phyloP scores from a whole-genome alignment of 768 basidiomycete species.

The Lyophyllum decastes region DNA sequence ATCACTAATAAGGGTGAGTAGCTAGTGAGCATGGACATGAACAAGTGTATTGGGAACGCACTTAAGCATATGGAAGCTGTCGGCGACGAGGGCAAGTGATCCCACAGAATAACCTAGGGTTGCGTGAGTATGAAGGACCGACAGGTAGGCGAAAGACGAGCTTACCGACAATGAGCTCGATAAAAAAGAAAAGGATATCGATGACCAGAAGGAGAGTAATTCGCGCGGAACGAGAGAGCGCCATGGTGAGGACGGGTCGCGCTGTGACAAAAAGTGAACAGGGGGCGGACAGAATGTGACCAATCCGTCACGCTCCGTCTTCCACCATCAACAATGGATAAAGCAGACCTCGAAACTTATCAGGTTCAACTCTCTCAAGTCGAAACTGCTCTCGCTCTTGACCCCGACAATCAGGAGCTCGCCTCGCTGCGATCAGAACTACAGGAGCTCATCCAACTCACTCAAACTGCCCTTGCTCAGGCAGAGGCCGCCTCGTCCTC shows the following conservation, averaged over 20 bases:
- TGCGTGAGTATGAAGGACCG: constrained; percentile 15
- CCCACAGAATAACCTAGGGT: constrained; percentile 88
- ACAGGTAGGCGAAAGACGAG: not conserved
- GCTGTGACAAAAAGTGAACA: not conserved
- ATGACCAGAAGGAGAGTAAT: constrained; percentile 81
- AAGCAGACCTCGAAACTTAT: constrained; percentile 84
- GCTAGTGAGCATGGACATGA: not conserved
- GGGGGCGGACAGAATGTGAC: not conserved
- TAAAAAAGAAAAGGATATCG: constrained; percentile 83
- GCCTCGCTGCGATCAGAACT: constrained; percentile 74
- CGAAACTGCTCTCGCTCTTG: constrained; percentile 72
- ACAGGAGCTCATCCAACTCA: constrained; percentile 80
- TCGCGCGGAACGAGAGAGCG: constrained; percentile 66
- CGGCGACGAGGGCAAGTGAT: constrained; percentile 92
- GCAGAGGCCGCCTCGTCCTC: constrained; percentile 63
- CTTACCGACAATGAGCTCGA: constrained; percentile 81
- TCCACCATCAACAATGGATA: constrained; percentile 44
- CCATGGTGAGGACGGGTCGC: constrained; percentile 24
- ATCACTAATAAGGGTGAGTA: constrained; percentile 60
- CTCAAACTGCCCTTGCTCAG: constrained; percentile 71
- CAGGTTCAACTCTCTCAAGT: constrained; percentile 91
- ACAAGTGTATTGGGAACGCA: constrained; percentile 35
- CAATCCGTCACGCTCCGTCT: not conserved
- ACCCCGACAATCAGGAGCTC: constrained; percentile 76
- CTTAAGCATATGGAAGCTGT: constrained; percentile 99